These are phyloP conservation scores for Trametes sp. DNA, from an alignment of 1,284 basidiomycete genomes.

Conservation along the genomic window DNA sequence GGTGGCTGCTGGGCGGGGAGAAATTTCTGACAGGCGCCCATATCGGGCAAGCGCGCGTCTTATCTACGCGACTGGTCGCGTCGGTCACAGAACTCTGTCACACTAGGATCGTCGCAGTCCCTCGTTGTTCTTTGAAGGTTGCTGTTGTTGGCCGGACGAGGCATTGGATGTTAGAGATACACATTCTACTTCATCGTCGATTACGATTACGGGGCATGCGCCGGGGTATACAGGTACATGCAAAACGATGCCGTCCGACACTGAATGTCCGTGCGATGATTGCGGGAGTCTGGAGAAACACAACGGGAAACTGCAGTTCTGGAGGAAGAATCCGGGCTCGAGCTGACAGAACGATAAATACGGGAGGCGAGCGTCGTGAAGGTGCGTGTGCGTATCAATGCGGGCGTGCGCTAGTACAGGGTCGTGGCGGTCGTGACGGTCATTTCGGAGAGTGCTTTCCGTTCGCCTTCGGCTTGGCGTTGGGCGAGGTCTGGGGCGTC, in stretches of 20 bases:
- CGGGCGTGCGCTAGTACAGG: neutral
- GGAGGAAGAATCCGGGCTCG: neutral
- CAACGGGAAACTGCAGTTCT: neutral
- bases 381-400: neutral
- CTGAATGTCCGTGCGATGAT: conserved; percentile 17
- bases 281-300: no score
- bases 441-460: conserved; percentile 27
- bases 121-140: no score
- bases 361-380: conserved; percentile 22
- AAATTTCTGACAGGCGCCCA: conserved; percentile 21
- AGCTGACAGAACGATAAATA: conserved; percentile 5
- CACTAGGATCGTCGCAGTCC: conserved; percentile 8
- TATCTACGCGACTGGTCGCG: conserved; percentile 19
- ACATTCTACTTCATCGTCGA: conserved; percentile 7
- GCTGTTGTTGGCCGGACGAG: neutral
- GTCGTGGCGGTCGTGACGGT: conserved; percentile 18
- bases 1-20: conserved; percentile 4
- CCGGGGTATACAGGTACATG: conserved; percentile 24
- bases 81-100: conserved; percentile 5
- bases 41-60: conserved; percentile 12
- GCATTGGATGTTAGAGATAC: neutral
- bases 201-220: conserved; percentile 26
- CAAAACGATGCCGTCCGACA: conserved; percentile 20
- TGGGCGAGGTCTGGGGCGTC: conserved; percentile 24
- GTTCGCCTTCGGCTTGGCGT: conserved; percentile 25